Base-by-base conservation (phyloP, 192 early-diverging fungal species). In the Chytriomyces hyalinus region DNA sequence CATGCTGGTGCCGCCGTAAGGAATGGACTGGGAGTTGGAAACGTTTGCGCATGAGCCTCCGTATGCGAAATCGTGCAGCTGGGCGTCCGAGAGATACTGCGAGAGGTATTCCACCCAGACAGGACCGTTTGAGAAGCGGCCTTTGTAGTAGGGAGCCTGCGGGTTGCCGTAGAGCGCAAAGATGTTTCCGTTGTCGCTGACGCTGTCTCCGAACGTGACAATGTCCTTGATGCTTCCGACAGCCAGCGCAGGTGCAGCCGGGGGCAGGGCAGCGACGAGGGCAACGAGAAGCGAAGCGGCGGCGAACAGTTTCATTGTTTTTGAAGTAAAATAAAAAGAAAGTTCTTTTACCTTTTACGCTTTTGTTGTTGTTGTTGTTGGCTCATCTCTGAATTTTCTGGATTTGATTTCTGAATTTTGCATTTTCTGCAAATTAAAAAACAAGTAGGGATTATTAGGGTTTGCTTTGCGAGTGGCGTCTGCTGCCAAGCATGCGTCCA, bases 131-230 rank as follows among this genome's bases (percentile, higher is more conserved):
- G 78, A 80, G 65, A 83, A 84, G 44, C 83, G 80, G 20, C 80
- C 80, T 13, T 79, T n/a, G 44, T 46, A 76, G 80, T 84, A 84
- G 28, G 69, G 75, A 0, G 65, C 13, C 13, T n/a, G 72, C 15
- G 83, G 83, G 61, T 67, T 47, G 10, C 61, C 76, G 36, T 47
- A 60, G 15, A 78, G 50, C 6, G 28, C 47, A 53, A 69, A 85
- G 2, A 78, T 80, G 43, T 84, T 82, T 51, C 85, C 88, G 28
- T 61, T 84, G 75, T 90, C 89, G 15, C 73, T 80, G 77, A 80
- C 81, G 4, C 87, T 89, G 66, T 90, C 89, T 6, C 89, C 89
- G 78, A 90, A 90, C 22, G 80, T 78, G 15, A 86, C 76, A 49
- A 89, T 48, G 48, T 69, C 78, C 13, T 87, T 77, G 73, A 89